Percentiles rank a stretch among this genome's conserved stretches.
These are phyloP conservation scores for Trichomonas vaginalis DNA, from an alignment of 208 protist genomes.

Conservation along the genomic window DNA sequence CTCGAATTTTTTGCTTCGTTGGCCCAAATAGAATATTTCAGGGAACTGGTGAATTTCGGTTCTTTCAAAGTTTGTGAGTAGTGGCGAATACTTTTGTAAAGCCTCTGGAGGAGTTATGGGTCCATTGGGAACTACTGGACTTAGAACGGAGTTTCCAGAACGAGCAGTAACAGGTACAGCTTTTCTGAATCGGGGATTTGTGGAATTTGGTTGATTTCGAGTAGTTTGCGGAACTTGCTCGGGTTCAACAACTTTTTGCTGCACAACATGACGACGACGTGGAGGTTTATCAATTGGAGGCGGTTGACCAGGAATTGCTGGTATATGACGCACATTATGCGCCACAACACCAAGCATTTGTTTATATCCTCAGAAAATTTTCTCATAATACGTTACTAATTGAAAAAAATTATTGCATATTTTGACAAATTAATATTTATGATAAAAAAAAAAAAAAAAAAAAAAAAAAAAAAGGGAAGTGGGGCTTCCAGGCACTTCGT, in stretches of 20 bases:
- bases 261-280: neutral
- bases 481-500: too few relatives aligned
- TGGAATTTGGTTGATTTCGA: neutral
- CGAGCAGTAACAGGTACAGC: neutral
- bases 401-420: too few relatives aligned
- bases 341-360: neutral
- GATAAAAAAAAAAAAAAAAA: too few relatives aligned
- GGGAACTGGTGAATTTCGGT: neutral
- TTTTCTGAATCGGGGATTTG: neutral
- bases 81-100: neutral
- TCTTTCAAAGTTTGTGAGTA: neutral
- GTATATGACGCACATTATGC: neutral
- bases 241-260: neutral
- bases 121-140: neutral
- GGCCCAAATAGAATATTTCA: neutral
- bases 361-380: too few relatives aligned
- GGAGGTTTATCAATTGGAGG: neutral
- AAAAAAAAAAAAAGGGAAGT: too few relatives aligned
- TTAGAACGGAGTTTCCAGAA: neutral
- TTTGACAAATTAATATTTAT: too few relatives aligned
- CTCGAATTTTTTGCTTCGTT: neutral
- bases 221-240: neutral
- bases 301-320: neutral
- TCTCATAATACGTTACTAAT: too few relatives aligned
- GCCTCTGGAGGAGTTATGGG: neutral